Base-by-base conservation (phyloP, 305 asterid species). In the Petunia hybrid region DNA sequence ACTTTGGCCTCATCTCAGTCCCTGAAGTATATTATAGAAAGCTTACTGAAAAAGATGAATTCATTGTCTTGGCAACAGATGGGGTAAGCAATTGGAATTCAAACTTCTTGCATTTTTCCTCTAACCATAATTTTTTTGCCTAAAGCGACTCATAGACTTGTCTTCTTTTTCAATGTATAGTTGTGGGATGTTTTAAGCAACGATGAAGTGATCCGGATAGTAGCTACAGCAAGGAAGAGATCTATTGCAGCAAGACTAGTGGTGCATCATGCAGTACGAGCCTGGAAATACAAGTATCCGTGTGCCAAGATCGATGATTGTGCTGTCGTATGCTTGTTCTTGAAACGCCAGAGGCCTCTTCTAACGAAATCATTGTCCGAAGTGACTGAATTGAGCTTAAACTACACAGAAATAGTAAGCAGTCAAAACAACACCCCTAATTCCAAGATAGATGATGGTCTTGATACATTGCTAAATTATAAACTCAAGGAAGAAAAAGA, bases 131-230 rank as follows among this genome's bases (percentile, higher is more conserved):
- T 62, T 10, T 68, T 71, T 35, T 35, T 43, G 3, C 78, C 6
- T 62, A 31, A 62, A 62, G 68, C n/a, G 5, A 8, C 67, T 68
- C 16, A 16, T 8, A n/a, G 42, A 70, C 31, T 46, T 31, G 48
- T 9, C 5, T 75, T 36, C 38, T 66, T 43, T 16, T 41, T 6
- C 51, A 14, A 10, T 35, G 8, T 73, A 13, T 1, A 87, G 90
- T 64, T 87, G 38, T 87, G 88, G 90, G 90, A 87, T 82, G 90
- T 87, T 10, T 70, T 87, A 12, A 75, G 87, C 2, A 87, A 85
- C 60, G 69, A 51, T 43, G 90, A 87, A 63, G 90, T 87, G 79
- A 77, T 87, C 0, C 80, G 83, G 4, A 80, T 85, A 82, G 90
- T 87, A 38, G 88, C 87, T 46, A 79, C 90, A 14, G 84, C 85